Evolutionary conservation across 805 yeast species (phyloP), one percentile per base, ranked within the genome.

Genomic region (Maudiozyma pseudohumilis): DNA sequence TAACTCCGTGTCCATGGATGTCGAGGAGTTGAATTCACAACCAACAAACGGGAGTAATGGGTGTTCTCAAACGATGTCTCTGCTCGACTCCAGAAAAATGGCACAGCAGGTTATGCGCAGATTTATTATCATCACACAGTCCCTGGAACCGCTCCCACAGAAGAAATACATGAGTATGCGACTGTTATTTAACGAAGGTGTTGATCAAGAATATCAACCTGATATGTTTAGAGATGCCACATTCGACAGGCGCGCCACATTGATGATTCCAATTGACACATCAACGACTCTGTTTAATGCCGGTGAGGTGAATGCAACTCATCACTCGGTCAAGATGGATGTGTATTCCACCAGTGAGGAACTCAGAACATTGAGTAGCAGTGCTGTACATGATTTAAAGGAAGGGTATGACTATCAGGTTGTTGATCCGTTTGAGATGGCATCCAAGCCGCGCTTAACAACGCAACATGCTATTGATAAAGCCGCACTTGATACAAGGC

Each of bases 121-220:
- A 36, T 66, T 77, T 36, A 70, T 76, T 16, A 59, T 73, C 1
- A 52, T 69, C 4, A 72, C 80, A 0, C 82, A 77, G 49, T 59
- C 69, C 0, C 55, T 75, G n/a, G 68, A 72, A 13, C 67, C 72
- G 1, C 48, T 74, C 19, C 80, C 80, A 1, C 53, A 56, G 1
- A 60, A 66, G 29, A 66, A 74, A 38, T 70, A 46, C 36, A 47
- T 75, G 27, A 60, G 71, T 0, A 63, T 75, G 65, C 62, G 74
- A 40, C 52, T 76, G 35, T 36, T 71, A 41, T 74, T 67, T 45
- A 73, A 71, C 41, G 72, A 72, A 3, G 40, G 34, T 3, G 66
- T 73, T 26, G 76, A 78, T 2, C 35, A 38, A 1, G 53, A 63
- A 24, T 75, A 70, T 44, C 77, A 74, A 46, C 77, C 79, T 1